Evolutionary conservation across 148 eudicot species (phyloP).

Genomic region (Rhododendron griersonianum): DNA sequence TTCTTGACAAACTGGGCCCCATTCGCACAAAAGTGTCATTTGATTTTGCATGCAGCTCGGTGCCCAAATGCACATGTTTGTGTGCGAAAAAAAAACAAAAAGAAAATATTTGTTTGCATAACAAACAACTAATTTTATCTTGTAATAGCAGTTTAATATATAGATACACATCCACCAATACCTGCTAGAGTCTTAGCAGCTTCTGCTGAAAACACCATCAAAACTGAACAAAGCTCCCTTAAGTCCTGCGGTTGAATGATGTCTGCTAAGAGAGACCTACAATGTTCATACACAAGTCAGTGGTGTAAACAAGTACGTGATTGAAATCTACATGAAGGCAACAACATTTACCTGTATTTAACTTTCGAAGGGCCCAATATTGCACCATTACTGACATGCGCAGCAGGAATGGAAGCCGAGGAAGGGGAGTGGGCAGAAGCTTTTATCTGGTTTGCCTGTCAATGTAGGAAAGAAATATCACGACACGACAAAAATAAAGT

Average conservation of each 20-base stretch:
- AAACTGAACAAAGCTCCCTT: constrained; percentile 84
- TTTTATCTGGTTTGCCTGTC: constrained; percentile 62
- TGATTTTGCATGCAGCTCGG: background rate
- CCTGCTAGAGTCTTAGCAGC: constrained; percentile 82
- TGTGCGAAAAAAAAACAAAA: background rate
- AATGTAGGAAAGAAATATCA: background rate
- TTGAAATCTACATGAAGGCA: background rate
- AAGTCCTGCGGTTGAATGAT: constrained; percentile 80
- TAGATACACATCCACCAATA: constrained; percentile 14
- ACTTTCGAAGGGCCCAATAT: constrained; percentile 56
- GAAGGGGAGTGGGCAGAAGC: constrained; percentile 48
- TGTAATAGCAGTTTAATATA: background rate
- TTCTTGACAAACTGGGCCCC: background rate
- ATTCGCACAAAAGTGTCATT: background rate
- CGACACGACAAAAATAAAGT: background rate
- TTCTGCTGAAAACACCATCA: constrained; percentile 78
- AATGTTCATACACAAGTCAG: constrained; percentile 22
- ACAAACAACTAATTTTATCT: background rate
- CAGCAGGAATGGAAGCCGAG: constrained; percentile 38
- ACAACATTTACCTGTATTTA: constrained; percentile 63
- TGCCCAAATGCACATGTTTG: background rate
- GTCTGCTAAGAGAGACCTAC: constrained; percentile 88
- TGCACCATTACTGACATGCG: constrained; percentile 36
- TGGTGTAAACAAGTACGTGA: constrained; percentile 9
- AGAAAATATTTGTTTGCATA: background rate